phyloP scores from a whole-genome alignment of 2,329 filamentous ascomycete genomes.

The Raffaelea ambrosiae region DNA sequence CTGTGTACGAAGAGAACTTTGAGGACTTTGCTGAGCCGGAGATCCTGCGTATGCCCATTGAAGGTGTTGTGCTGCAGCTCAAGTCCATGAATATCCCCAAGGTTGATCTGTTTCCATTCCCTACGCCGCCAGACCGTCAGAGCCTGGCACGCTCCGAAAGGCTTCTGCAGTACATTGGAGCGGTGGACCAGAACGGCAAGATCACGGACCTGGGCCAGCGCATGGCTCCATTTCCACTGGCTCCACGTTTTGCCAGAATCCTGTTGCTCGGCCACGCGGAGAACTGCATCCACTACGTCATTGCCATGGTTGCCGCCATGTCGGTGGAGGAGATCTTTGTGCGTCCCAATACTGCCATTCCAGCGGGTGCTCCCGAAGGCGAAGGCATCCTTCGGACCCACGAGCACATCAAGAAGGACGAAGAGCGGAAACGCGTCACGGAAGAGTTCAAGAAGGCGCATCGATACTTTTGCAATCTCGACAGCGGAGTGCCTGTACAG shows the following conservation, averaged over 20 bases:
- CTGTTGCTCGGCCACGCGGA: constrained; percentile 80
- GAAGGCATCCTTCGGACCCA: constrained; percentile 45
- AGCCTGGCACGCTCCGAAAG: constrained; percentile 78
- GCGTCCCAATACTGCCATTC: constrained; percentile 68
- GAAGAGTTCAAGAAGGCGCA: constrained; percentile 61
- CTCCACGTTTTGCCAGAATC: constrained; percentile 85
- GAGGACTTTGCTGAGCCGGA: constrained; percentile 80
- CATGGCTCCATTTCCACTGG: constrained; percentile 82
- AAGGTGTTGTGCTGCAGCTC: constrained; percentile 84
- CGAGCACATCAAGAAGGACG: constrained; percentile 63
- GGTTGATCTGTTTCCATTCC: constrained; percentile 91
- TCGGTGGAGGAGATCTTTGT: constrained; percentile 86
- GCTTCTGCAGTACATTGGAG: constrained; percentile 76
- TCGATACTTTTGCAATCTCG: constrained; percentile 68
- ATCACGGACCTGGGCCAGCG: constrained; percentile 73
- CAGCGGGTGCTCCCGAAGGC: constrained; percentile 31
- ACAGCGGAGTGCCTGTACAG: constrained; percentile 69
- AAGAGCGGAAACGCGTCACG: constrained; percentile 55
- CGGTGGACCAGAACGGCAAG: constrained; percentile 61
- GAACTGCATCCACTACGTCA: constrained; percentile 73
- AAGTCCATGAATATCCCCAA: constrained; percentile 91
- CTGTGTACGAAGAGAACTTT: constrained; percentile 87
- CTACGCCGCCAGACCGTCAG: constrained; percentile 72
- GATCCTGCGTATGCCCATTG: constrained; percentile 82
- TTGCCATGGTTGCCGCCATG: constrained; percentile 79